These are phyloP conservation scores for Hypoxylon lienhwacheense DNA, from an alignment of 495 filamentous ascomycete species.

Conservation along the genomic window DNA sequence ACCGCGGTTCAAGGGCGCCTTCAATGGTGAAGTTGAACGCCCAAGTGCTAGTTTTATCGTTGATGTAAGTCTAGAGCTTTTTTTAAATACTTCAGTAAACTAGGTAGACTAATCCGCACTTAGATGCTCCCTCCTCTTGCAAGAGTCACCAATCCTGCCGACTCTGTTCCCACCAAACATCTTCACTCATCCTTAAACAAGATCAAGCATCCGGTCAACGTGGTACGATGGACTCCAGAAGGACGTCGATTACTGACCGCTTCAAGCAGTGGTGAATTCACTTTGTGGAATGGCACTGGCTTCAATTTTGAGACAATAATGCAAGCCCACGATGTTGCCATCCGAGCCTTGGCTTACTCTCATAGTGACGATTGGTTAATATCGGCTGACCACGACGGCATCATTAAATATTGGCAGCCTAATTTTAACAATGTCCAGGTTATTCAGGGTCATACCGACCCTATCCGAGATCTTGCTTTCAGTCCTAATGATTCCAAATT, in stretches of 20 bases:
- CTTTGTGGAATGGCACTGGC: conserved; percentile 95
- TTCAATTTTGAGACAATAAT: conserved; percentile 99
- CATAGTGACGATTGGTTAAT: conserved; percentile 96
- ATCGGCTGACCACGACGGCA: conserved; percentile 90
- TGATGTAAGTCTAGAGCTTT: conserved; percentile 63
- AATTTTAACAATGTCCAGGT: conserved; percentile 99
- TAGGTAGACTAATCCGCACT: conserved; percentile 3
- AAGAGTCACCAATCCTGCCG: conserved; percentile 67
- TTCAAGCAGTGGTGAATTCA: conserved; percentile 95
- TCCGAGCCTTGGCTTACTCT: conserved; percentile 84
- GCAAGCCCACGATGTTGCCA: conserved; percentile 94
- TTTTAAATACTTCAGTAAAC: background rate
- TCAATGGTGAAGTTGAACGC: conserved; percentile 72
- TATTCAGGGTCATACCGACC: conserved; percentile 85
- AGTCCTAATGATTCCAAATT: conserved; percentile 93
- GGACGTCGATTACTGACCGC: conserved; percentile 88
- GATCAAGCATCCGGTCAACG: conserved; percentile 93
- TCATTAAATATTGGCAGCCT: conserved; percentile 98
- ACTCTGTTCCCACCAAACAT: conserved; percentile 84
- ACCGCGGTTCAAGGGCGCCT: conserved; percentile 69
- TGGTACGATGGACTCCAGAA: conserved; percentile 98
- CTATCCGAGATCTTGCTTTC: conserved; percentile 90
- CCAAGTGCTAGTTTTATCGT: conserved; percentile 86
- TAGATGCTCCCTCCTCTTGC: conserved; percentile 88
- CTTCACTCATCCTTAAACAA: conserved; percentile 96